A percentile compares a stretch with the other conserved stretches of the same genome.
phyloP scores from a whole-genome alignment of 2,329 filamentous ascomycete species.

The Alternaria triticina region DNA sequence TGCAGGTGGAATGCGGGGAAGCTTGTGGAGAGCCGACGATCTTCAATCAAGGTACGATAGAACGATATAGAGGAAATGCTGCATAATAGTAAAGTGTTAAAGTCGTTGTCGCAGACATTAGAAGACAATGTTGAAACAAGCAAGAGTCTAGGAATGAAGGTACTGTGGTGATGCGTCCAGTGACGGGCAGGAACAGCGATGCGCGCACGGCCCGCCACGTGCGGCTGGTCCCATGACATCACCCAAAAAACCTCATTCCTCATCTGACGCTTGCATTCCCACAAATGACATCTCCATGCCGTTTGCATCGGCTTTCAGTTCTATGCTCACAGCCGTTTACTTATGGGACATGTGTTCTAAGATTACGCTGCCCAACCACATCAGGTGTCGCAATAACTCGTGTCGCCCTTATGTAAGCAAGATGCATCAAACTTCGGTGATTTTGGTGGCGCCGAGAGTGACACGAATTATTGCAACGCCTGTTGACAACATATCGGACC shows the following conservation, averaged over 20 bases:
- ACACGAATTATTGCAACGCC: too few relatives aligned
- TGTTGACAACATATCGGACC: too few relatives aligned
- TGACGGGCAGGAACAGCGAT: not conserved
- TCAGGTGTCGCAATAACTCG: too few relatives aligned
- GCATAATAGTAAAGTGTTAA: not conserved
- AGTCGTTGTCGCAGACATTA: not conserved
- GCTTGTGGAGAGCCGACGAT: conserved; percentile 5
- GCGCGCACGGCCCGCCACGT: conserved; percentile 6
- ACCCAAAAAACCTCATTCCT: not conserved
- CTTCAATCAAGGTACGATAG: not conserved
- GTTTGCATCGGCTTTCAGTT: not conserved
- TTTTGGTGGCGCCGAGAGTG: too few relatives aligned
- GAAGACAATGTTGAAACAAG: not conserved
- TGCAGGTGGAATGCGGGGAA: conserved; percentile 12
- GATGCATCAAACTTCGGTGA: too few relatives aligned
- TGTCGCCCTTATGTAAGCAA: too few relatives aligned
- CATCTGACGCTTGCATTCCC: not conserved
- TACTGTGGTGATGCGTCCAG: not conserved
- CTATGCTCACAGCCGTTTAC: too few relatives aligned
- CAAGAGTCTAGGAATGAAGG: not conserved
- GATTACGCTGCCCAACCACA: not conserved
- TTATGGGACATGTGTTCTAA: not conserved
- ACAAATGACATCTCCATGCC: not conserved
- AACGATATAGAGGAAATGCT: not conserved
- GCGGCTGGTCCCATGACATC: conserved; percentile 8